Evolutionary conservation across 192 early-diverging fungal genomes (phyloP), one percentile per base, ranked within the genome.

Genomic region (Dimargaris cristalligena): DNA sequence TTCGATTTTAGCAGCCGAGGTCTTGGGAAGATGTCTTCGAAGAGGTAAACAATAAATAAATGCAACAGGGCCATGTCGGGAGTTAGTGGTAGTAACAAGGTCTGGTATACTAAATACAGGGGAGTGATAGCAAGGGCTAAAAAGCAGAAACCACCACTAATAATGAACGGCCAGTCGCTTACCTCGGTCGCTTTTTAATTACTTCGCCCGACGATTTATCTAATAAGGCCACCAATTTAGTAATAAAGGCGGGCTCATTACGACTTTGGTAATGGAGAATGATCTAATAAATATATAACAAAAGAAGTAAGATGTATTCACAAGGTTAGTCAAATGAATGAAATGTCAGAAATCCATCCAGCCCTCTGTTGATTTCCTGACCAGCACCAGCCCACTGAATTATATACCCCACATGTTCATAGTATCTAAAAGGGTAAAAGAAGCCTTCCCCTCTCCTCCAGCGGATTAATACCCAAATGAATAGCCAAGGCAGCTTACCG

Each of bases 181-280:
- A 79, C 72, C 81, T 70, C 18, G 96, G 96, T 41, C 85, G 85
- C 63, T 83, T 86, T 63, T 91, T 93, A 1, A 74, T 63, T n/a
- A 92, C 72, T 60, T 90, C 88, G 22, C 90, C 91, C 0, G 87
- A 88, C 20, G 72, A 67, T 67, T 86, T 89, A 67, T 94, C 83
- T 41, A 97, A 65, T 0, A 80, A 75, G 23, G 88, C 67, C 2
- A 87, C 59, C n/a, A 99, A 72, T 69, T 82, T 83, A 13, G 78
- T 71, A 23, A 99, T 74, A 9, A 67, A 71, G 8, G 80, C 90
- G 0, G 88, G 84, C 52, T 93, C 89, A 52, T 86, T 82, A 26
- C 84, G 66, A 57, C 88, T 88, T 52, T 87, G 86, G 49, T 89
- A 79, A 67, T 97, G 87, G 58, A 99, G 70, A 22, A 94, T 80